Conservation (phyloP, 2,329 filamentous ascomycete species). For the Fusarium compactum region DNA sequence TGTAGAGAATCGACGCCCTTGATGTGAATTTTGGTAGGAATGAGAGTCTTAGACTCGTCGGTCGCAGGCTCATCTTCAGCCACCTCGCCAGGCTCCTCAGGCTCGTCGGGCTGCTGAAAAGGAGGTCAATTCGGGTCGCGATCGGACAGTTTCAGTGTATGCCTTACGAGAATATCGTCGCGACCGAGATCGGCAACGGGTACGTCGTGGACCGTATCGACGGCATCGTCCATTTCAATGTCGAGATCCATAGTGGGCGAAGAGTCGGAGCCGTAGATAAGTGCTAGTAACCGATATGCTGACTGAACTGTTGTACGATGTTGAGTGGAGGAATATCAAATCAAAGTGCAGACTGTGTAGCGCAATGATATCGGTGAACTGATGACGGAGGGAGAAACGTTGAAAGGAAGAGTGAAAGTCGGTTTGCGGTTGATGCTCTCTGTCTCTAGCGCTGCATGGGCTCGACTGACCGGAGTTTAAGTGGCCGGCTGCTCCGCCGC, state of each 20-base stretch:
- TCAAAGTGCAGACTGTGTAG: neutral
- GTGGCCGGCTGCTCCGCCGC: conserved; percentile 31
- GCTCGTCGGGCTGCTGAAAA: conserved; percentile 52
- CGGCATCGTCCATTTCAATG: conserved; percentile 78
- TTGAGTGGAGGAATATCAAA: neutral
- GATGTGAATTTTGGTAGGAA: conserved; percentile 78
- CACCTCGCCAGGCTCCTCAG: conserved; percentile 55
- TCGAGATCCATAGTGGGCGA: conserved; percentile 71
- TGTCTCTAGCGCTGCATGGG: conserved; percentile 13
- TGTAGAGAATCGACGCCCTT: conserved; percentile 85
- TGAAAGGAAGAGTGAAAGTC: conserved; percentile 6
- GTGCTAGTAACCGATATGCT: neutral
- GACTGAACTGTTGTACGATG: neutral
- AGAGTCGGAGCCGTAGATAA: conserved; percentile 1
- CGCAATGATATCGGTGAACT: neutral
- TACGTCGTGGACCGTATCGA: conserved; percentile 51
- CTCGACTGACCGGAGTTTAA: conserved; percentile 25
- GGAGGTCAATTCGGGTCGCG: conserved; percentile 30
- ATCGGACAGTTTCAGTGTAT: neutral
- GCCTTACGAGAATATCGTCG: conserved; percentile 55
- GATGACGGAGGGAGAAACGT: neutral
- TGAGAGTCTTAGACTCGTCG: conserved; percentile 46
- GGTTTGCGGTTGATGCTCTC: conserved; percentile 26
- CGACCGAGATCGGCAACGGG: conserved; percentile 46
- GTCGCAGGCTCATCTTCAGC: conserved; percentile 51